These are phyloP conservation scores for Acorus gramineus DNA, from an alignment of 106 monocot genomes.

Conservation along the genomic window DNA sequence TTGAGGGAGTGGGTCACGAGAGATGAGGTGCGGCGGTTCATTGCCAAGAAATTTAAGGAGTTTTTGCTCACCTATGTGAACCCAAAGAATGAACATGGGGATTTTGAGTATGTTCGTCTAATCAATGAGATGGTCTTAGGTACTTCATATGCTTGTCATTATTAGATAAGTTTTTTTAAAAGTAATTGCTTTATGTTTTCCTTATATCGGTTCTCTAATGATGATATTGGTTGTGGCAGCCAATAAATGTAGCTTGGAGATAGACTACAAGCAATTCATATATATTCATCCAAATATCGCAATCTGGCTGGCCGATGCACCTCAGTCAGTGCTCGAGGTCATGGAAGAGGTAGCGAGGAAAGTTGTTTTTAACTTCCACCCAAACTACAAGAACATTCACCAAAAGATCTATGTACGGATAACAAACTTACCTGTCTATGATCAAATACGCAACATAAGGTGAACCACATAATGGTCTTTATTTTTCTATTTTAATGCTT, in stretches of 20 bases:
- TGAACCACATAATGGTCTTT: conserved; percentile 3
- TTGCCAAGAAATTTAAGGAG: conserved; percentile 87
- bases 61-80: conserved; percentile 87
- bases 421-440: conserved; percentile 91
- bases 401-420: conserved; percentile 90
- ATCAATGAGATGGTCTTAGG: conserved; percentile 98
- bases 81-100: conserved; percentile 77
- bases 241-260: conserved; percentile 96
- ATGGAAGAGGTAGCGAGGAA: conserved; percentile 96
- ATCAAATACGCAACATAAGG: conserved; percentile 98
- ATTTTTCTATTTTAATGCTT: not conserved
- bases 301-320: conserved; percentile 98
- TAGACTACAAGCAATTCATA: conserved; percentile 97
- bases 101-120: conserved; percentile 71
- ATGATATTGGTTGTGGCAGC: conserved; percentile 26
- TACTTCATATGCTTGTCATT: conserved; percentile 9
- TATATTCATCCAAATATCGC: conserved; percentile 92
- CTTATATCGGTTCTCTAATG: not conserved
- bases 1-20: conserved; percentile 95
- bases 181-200: not conserved
- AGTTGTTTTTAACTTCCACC: conserved; percentile 85
- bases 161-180: not conserved
- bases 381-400: conserved; percentile 90
- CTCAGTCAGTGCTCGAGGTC: conserved; percentile 96
- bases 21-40: conserved; percentile 95